phyloP scores from a whole-genome alignment of 2,329 filamentous ascomycete species.

The Paecilomyces fulvus region DNA sequence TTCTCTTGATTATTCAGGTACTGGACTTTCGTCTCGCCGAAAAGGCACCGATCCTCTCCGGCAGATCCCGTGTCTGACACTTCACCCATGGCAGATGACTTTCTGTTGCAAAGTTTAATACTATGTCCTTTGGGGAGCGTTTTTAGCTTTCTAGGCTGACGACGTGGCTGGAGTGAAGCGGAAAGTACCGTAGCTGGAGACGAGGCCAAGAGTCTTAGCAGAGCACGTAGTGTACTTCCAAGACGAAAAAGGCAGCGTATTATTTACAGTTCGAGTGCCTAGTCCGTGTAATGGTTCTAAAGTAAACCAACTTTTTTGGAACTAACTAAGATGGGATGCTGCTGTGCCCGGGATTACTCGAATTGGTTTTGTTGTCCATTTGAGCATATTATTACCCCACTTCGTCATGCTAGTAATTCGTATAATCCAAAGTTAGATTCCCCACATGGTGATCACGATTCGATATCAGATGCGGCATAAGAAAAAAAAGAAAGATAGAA shows the following conservation, averaged over 20 bases:
- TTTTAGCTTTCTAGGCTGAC: background rate
- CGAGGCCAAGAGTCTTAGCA: background rate
- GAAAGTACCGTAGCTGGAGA: background rate
- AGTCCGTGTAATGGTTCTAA: background rate
- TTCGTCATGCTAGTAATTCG: background rate
- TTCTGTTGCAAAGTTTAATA: background rate
- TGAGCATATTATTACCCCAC: background rate
- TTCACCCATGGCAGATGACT: too few species aligned
- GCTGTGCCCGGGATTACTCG: background rate
- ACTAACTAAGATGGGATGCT: background rate
- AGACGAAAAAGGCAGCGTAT: too few species aligned
- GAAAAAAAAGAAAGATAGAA: background rate
- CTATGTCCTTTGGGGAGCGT: background rate
- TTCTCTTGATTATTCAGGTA: background rate
- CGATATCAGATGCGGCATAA: slow-evolving; percentile 1
- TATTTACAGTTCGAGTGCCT: too few species aligned
- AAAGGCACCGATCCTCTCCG: background rate
- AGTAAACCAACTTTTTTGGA: background rate
- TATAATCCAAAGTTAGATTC: background rate
- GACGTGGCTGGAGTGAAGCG: background rate
- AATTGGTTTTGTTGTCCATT: background rate
- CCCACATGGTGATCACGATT: background rate
- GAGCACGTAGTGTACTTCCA: background rate
- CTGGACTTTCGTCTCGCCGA: background rate
- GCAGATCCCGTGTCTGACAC: background rate